Base-by-base conservation (phyloP, 768 basidiomycete genomes). In the Pulveroboletus sp. region DNA sequence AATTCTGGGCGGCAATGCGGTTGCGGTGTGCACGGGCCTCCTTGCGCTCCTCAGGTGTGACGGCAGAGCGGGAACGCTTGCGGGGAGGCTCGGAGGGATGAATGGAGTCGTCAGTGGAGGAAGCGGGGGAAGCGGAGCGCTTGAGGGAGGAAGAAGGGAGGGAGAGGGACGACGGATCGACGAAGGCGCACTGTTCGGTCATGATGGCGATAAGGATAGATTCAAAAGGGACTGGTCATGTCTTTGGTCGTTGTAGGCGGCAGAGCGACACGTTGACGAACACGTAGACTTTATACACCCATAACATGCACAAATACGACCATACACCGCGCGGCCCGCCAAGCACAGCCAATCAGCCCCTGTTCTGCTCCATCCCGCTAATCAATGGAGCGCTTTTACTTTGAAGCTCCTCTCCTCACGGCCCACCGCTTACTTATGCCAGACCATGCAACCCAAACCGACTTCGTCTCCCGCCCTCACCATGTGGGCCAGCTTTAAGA, bases 1-100 rank as follows among this genome's bases (percentile, higher is more conserved):
- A 90, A 72, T 93, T 88, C 75, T 95, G 93, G 6, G 92, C 92
- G 2, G 93, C 93, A 66, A 94, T 90, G 43, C 92, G 81, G 70
- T 95, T 95, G 49, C 93, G 83, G 71, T 93, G 89, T 14, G 89
- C 91, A 56, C 93, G 78, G 41, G 88, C 89, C 65, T 92, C 90
- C 59, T 82, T 88, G 68, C 88, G 86, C 61, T 91, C 88, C 54
- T 91, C 89, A 0, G 85, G 73, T 6, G 80, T 73, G 22, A 76
- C 40, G 10, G 78, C 77, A 8, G 83, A 76, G 59, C 89, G 84
- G 29, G 80, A 66, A 24, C 89, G 87, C 64, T 92, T 92, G 58
- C 88, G 84, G 24, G 87, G 78, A 13, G 84, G 80, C 26, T 76
- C 76, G 10, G 57, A 19, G 9, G 0, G 6, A 8, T 46, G 38